phyloP scores from a whole-genome alignment of 1,284 basidiomycete genomes.

The Heimioporus punctisporus region DNA sequence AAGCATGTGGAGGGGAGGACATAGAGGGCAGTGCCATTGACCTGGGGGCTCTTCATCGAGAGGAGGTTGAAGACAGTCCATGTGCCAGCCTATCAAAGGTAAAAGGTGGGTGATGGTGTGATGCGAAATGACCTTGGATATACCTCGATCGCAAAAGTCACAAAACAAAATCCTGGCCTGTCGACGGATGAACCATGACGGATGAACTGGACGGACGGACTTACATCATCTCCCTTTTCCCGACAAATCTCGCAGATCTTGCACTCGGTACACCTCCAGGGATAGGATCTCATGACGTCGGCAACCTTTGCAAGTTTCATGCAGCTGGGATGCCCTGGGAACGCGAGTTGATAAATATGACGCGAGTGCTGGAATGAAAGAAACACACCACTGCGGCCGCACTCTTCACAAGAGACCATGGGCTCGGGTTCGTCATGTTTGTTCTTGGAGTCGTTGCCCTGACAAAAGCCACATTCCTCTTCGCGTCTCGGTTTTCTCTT shows the following conservation, averaged over 20 bases:
- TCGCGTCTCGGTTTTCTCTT: conserved; percentile 57
- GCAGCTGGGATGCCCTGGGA: conserved; percentile 78
- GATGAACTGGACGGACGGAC: conserved; percentile 33
- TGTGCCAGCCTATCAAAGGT: conserved; percentile 77
- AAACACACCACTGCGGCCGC: conserved; percentile 59
- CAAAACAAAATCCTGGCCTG: conserved; percentile 91
- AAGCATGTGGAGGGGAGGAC: conserved; percentile 40
- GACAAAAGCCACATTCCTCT: conserved; percentile 69
- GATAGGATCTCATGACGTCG: conserved; percentile 65
- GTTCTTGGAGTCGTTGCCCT: conserved; percentile 60
- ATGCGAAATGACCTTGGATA: conserved; percentile 12
- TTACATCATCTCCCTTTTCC: conserved; percentile 89
- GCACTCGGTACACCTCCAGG: conserved; percentile 94
- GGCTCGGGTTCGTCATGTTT: conserved; percentile 54
- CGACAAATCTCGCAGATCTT: conserved; percentile 92
- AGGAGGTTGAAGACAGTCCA: conserved; percentile 83
- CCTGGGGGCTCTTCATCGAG: conserved; percentile 74
- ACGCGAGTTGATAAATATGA: conserved; percentile 8
- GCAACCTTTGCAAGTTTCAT: conserved; percentile 57
- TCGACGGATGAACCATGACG: conserved; percentile 14
- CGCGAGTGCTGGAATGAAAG: conserved; percentile 4
- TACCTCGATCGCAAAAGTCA: conserved; percentile 93
- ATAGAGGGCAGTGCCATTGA: conserved; percentile 74
- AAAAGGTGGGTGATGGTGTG: conserved; percentile 3
- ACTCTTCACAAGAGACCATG: conserved; percentile 75